Evolutionary conservation across 2,329 filamentous ascomycete genomes (phyloP).

Genomic region (Colletotrichum camelliae): DNA sequence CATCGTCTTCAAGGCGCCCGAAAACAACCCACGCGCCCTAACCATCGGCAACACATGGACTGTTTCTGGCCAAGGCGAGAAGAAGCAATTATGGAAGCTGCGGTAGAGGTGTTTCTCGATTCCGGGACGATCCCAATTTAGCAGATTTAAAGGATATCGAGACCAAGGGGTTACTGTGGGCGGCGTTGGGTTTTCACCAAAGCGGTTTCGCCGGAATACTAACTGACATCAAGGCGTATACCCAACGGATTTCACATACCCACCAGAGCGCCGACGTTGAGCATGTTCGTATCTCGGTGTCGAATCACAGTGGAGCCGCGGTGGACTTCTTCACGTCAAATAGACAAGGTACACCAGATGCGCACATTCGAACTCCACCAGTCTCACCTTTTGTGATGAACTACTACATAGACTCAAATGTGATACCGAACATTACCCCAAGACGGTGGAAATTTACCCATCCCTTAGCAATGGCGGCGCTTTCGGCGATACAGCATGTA

Average conservation of each 20-base stretch:
- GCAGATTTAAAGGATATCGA: not conserved
- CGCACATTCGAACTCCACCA: no score
- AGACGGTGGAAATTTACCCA: not conserved
- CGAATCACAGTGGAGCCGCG: not conserved
- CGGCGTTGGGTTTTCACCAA: not conserved
- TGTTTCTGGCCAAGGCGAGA: slow-evolving; percentile 43
- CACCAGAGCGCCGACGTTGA: not conserved
- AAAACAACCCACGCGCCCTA: slow-evolving; percentile 72
- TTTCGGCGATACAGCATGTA: not conserved
- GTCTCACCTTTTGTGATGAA: not conserved
- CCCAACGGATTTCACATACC: not conserved
- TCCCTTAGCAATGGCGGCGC: not conserved
- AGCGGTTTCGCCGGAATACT: not conserved
- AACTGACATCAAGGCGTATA: not conserved
- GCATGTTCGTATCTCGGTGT: not conserved
- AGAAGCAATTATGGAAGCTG: slow-evolving; percentile 56
- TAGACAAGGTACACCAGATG: not conserved
- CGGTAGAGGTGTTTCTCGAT: slow-evolving; percentile 33
- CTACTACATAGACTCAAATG: not conserved
- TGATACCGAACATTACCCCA: not conserved
- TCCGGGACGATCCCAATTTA: not conserved
- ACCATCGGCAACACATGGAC: slow-evolving; percentile 70
- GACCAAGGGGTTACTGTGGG: not conserved
- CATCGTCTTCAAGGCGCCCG: slow-evolving; percentile 72
- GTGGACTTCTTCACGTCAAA: not conserved